phyloP scores from a whole-genome alignment of 768 basidiomycete genomes.

The Xerocomellus dryophilus region DNA sequence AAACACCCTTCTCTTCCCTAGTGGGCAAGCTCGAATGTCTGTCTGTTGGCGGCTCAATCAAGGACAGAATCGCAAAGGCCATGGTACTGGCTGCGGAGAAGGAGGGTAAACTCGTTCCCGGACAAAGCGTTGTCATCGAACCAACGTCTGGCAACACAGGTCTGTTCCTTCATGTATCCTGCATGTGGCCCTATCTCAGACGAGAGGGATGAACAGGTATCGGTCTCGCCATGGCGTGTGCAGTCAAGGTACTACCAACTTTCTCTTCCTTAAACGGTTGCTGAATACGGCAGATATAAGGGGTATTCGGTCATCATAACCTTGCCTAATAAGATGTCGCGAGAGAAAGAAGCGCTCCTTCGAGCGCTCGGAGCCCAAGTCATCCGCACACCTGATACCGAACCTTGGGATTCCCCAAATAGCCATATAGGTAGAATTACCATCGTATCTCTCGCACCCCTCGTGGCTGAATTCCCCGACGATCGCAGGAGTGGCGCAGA shows the following conservation, averaged over 20 bases:
- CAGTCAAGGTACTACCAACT: constrained; percentile 71
- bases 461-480: constrained; percentile 88
- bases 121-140: constrained; percentile 90
- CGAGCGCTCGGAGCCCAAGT: constrained; percentile 93
- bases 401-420: constrained; percentile 84
- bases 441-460: constrained; percentile 33
- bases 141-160: constrained; percentile 97
- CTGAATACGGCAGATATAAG: constrained; percentile 86
- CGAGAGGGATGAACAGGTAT: constrained; percentile 54
- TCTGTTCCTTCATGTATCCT: constrained; percentile 32
- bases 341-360: constrained; percentile 91
- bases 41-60: constrained; percentile 90
- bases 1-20: constrained; percentile 28
- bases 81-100: constrained; percentile 96
- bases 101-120: constrained; percentile 80
- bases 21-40: constrained; percentile 90
- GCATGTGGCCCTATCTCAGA: not conserved
- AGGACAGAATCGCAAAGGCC: constrained; percentile 93
- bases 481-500: constrained; percentile 81
- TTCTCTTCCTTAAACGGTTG: constrained; percentile 30
- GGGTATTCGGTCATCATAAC: constrained; percentile 89
- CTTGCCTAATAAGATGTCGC: constrained; percentile 93
- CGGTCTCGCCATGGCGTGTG: constrained; percentile 88
- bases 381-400: constrained; percentile 88
- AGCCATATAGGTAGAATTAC: constrained; percentile 83